Evolutionary conservation across 108 stramenopile species (phyloP).

Genomic region (Mediolabrus comicus): DNA sequence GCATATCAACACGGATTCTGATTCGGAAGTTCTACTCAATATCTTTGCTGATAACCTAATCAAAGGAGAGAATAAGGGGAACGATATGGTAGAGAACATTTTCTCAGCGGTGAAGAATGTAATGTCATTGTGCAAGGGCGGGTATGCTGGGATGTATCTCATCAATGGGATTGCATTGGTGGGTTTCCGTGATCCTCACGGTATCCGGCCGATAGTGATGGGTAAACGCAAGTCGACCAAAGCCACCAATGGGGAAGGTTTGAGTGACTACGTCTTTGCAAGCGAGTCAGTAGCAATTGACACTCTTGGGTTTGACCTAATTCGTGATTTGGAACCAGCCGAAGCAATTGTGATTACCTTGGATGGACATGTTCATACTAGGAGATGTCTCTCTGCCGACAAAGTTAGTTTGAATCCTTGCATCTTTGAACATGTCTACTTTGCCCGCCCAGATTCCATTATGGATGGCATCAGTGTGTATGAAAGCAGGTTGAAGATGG

Average conservation of each 20-base stretch:
- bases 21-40: constrained; percentile 96
- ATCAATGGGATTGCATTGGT: constrained; percentile 95
- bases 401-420: constrained; percentile 72
- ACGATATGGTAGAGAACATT: constrained; percentile 60
- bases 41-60: constrained; percentile 93
- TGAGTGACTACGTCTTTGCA: constrained; percentile 83
- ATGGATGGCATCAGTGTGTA: constrained; percentile 98
- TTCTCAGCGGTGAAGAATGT: constrained; percentile 76
- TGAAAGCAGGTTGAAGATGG: constrained; percentile 96
- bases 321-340: constrained; percentile 92
- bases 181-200: constrained; percentile 95
- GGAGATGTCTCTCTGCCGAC: constrained; percentile 50
- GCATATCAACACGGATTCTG: constrained; percentile 97
- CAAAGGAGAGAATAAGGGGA: constrained; percentile 35
- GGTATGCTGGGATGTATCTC: constrained; percentile 92
- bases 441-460: constrained; percentile 98
- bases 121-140: constrained; percentile 89
- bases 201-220: constrained; percentile 96
- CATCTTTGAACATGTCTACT: constrained; percentile 99
- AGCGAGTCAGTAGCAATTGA: constrained; percentile 98
- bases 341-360: constrained; percentile 92
- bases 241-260: constrained; percentile 19
- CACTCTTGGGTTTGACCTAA: constrained; percentile 91
- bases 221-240: constrained; percentile 65
- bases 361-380: constrained; percentile 77